Conservation (phyloP, 108 stramenopile species). For the Chaetoceros muelleri region DNA sequence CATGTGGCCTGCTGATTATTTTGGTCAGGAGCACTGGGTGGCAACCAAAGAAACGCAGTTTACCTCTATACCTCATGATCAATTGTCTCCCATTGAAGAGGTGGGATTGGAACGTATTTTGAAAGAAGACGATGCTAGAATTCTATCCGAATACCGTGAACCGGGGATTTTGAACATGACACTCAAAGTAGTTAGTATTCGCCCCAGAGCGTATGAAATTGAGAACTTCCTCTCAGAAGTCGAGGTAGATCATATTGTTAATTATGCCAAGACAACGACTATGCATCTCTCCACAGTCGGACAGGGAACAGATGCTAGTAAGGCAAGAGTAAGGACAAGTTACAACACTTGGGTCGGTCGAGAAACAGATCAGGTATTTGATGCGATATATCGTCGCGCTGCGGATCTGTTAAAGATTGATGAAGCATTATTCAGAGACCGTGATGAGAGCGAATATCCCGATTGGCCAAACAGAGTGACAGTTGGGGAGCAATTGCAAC, state of each 20-base stretch:
- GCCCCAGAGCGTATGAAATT: slow-evolving; percentile 81
- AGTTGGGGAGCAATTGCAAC: slow-evolving; percentile 72
- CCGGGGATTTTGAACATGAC: slow-evolving; percentile 63
- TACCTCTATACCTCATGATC: slow-evolving; percentile 17
- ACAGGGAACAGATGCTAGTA: slow-evolving; percentile 12
- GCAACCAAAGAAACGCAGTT: slow-evolving; percentile 38
- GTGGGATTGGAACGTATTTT: slow-evolving; percentile 20
- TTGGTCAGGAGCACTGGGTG: slow-evolving; percentile 31
- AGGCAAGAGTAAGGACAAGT: slow-evolving; percentile 60
- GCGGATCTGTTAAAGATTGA: slow-evolving; percentile 81
- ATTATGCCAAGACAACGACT: slow-evolving; percentile 38
- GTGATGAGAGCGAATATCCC: slow-evolving; percentile 38
- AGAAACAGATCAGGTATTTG: slow-evolving; percentile 48
- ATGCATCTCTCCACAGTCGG: slow-evolving; percentile 48
- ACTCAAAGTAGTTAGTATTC: slow-evolving; percentile 56
- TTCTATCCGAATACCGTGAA: slow-evolving; percentile 52
- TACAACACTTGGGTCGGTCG: slow-evolving; percentile 78
- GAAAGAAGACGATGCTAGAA: slow-evolving; percentile 31
- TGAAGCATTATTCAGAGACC: slow-evolving; percentile 49
- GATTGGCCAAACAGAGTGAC: slow-evolving; percentile 24
- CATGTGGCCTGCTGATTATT: slow-evolving; percentile 42
- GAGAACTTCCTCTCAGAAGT: slow-evolving; percentile 60
- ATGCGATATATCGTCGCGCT: slow-evolving; percentile 80
- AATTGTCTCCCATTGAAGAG: slow-evolving; percentile 11
- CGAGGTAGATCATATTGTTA: slow-evolving; percentile 81